A percentile compares a stretch with the other conserved stretches of the same genome.
phyloP scores from a whole-genome alignment of 768 basidiomycete genomes.

The Rhodotorula taiwanensis region DNA sequence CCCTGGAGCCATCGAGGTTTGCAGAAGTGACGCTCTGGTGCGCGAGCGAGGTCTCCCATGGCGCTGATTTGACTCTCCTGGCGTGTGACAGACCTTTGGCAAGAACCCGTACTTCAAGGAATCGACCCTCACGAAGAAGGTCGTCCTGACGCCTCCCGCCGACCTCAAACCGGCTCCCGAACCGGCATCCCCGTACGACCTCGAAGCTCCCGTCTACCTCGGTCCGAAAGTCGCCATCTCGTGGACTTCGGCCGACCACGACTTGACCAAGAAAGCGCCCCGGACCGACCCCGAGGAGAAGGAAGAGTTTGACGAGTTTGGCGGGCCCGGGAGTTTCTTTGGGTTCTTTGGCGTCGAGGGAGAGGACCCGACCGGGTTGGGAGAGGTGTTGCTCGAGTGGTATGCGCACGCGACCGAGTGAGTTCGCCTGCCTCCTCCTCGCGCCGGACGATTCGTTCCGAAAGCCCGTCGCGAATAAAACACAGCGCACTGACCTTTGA shows the following conservation, averaged over 20 bases:
- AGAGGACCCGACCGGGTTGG: constrained; percentile 18
- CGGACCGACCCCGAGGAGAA: constrained; percentile 5
- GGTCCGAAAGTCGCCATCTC: neutral
- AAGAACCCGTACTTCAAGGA: constrained; percentile 36
- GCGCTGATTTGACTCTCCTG: neutral
- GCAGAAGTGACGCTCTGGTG: neutral
- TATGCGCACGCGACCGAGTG: constrained; percentile 30
- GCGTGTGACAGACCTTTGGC: constrained; percentile 23
- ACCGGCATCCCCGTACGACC: constrained; percentile 7
- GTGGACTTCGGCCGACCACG: constrained; percentile 34
- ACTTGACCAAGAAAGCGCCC: constrained; percentile 33
- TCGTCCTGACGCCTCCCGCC: constrained; percentile 25
- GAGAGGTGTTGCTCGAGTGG: constrained; percentile 27
- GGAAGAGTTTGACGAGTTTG: constrained; percentile 30
- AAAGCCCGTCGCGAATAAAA: no score
- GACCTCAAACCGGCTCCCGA: neutral
- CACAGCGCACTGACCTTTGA: no score
- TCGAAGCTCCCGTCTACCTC: constrained; percentile 25
- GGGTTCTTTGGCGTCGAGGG: constrained; percentile 21
- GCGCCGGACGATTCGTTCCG: neutral
- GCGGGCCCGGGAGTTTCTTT: constrained; percentile 31
- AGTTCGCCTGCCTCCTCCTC: neutral
- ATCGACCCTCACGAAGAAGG: constrained; percentile 7
- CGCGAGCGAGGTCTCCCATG: neutral
- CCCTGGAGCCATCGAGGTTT: no score